Evolutionary conservation across 2,329 filamentous ascomycete genomes (phyloP).

Genomic region (Cytospora piceae): DNA sequence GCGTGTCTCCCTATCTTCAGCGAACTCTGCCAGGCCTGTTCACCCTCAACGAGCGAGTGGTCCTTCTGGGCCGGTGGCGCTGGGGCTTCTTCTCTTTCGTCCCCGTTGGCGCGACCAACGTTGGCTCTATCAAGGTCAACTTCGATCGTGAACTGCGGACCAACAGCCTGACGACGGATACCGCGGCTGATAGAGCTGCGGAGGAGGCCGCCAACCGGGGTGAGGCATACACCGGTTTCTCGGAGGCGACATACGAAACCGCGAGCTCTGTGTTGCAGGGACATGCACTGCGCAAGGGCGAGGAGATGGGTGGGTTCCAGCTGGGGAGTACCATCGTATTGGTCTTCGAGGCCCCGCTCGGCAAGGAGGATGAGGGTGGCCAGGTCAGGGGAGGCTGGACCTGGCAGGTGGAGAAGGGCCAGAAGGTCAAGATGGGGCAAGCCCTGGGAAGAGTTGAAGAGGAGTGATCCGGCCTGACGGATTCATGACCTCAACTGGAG

Average conservation of each 20-base stretch:
- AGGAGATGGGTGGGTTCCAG: constrained; percentile 98
- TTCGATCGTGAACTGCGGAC: constrained; percentile 94
- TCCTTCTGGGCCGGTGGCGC: constrained; percentile 90
- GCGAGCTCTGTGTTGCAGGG: constrained; percentile 80
- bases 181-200: constrained; percentile 83
- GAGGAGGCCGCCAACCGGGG: constrained; percentile 75
- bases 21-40: constrained; percentile 91
- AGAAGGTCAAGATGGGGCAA: constrained; percentile 87
- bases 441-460: constrained; percentile 74
- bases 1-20: constrained; percentile 92
- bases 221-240: constrained; percentile 86
- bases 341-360: constrained; percentile 90
- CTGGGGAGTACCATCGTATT: constrained; percentile 93
- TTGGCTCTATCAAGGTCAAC: constrained; percentile 95
- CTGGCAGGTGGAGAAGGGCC: constrained; percentile 86
- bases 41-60: constrained; percentile 94
- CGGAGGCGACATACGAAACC: constrained; percentile 83
- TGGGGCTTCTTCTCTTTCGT: constrained; percentile 98
- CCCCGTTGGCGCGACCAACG: constrained; percentile 95
- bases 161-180: constrained; percentile 91
- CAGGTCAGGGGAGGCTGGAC: constrained; percentile 69
- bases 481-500: neutral
- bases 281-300: constrained; percentile 80
- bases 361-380: constrained; percentile 57
- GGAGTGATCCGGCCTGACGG: constrained; percentile 32